Percentiles rank a stretch among this genome's conserved stretches.
Evolutionary conservation across 352 stramenopile species (phyloP).

Genomic region (Globisporangium emineosum): DNA sequence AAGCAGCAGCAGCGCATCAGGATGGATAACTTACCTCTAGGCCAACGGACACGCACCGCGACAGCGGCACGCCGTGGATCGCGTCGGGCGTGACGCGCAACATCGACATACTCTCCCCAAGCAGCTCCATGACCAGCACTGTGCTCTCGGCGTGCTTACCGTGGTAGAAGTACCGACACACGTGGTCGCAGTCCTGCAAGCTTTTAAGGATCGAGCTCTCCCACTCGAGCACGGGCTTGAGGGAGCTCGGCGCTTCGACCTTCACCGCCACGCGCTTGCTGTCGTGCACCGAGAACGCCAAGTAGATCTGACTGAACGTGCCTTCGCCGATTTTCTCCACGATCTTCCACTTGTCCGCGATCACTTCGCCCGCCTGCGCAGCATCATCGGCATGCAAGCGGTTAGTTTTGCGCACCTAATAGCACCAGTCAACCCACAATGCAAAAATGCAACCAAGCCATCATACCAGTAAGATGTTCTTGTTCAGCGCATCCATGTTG

Average conservation of each 20-base stretch:
- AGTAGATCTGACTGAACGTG: constrained; percentile 89
- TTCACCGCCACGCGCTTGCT: constrained; percentile 81
- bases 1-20: background rate
- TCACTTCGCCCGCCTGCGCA: constrained; percentile 70
- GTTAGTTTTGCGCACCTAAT: background rate
- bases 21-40: constrained; percentile 36
- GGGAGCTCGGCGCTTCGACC: constrained; percentile 77
- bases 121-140: constrained; percentile 85
- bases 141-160: constrained; percentile 84
- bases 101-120: constrained; percentile 89
- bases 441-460: constrained; percentile 1
- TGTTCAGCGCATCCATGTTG: constrained; percentile 63
- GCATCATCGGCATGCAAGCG: background rate
- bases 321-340: constrained; percentile 88
- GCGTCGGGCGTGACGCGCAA: constrained; percentile 74
- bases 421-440: too few relatives aligned
- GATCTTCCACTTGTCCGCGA: constrained; percentile 81
- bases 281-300: constrained; percentile 73
- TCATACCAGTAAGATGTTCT: constrained; percentile 80
- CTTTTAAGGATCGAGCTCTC: constrained; percentile 86
- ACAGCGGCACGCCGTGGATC: constrained; percentile 71
- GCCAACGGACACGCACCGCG: constrained; percentile 67
- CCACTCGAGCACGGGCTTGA: constrained; percentile 89
- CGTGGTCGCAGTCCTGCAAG: constrained; percentile 77
- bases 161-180: constrained; percentile 85